phyloP scores from a whole-genome alignment of 1,284 basidiomycete species.

The Melampsora larici-populina region DNA sequence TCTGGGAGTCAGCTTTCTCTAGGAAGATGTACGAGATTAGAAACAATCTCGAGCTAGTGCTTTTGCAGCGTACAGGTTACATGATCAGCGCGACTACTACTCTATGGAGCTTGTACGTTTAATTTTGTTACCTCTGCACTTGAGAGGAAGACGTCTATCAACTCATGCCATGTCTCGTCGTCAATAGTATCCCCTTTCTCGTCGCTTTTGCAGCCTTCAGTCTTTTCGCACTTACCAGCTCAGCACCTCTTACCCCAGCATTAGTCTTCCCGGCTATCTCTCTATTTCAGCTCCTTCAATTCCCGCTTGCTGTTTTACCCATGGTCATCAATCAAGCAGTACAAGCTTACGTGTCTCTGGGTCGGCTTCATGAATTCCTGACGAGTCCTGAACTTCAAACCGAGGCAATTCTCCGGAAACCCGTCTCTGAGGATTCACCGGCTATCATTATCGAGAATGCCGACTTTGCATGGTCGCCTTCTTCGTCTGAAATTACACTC shows the following conservation, averaged over 20 bases:
- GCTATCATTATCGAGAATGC: slow-evolving; percentile 66
- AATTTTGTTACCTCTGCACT: neutral
- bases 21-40: slow-evolving; percentile 70
- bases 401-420: slow-evolving; percentile 63
- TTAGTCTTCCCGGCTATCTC: slow-evolving; percentile 92
- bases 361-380: slow-evolving; percentile 74
- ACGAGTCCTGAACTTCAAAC: slow-evolving; percentile 73
- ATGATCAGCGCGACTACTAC: slow-evolving; percentile 56
- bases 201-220: slow-evolving; percentile 62
- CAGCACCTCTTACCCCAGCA: slow-evolving; percentile 76
- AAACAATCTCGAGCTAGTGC: slow-evolving; percentile 77
- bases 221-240: slow-evolving; percentile 68
- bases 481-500: slow-evolving; percentile 62
- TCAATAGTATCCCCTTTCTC: slow-evolving; percentile 56
- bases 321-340: slow-evolving; percentile 58
- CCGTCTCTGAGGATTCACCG: slow-evolving; percentile 58
- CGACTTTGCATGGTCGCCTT: slow-evolving; percentile 55
- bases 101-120: slow-evolving; percentile 45
- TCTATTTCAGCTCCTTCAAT: slow-evolving; percentile 81
- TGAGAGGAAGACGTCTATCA: neutral
- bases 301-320: slow-evolving; percentile 73
- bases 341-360: slow-evolving; percentile 79
- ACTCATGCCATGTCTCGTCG: slow-evolving; percentile 51
- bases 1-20: slow-evolving; percentile 84
- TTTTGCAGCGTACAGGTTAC: slow-evolving; percentile 76